phyloP scores from a whole-genome alignment of 2,329 filamentous ascomycete genomes.

The Venturia oleaginea region DNA sequence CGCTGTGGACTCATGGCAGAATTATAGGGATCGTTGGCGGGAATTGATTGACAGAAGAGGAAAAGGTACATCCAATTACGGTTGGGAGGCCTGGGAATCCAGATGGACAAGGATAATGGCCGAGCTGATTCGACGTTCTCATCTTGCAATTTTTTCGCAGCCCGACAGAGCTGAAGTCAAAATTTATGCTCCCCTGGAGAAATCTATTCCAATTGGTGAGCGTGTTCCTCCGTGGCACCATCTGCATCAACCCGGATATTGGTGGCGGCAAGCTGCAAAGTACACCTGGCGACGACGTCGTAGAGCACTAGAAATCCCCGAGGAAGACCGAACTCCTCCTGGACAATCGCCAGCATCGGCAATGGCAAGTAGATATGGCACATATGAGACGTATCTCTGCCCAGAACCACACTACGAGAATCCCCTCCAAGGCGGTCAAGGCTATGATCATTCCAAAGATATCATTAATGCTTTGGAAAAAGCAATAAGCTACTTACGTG shows the following conservation, averaged over 20 bases:
- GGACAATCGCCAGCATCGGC: constrained; percentile 47
- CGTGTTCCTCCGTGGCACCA: constrained; percentile 48
- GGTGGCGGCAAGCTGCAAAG: constrained; percentile 45
- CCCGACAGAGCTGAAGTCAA: constrained; percentile 24
- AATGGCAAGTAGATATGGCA: constrained; percentile 42
- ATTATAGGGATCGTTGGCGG: constrained; percentile 63
- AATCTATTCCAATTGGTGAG: constrained; percentile 39
- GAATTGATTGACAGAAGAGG: constrained; percentile 76
- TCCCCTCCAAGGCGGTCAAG: constrained; percentile 33
- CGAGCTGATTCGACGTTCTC: constrained; percentile 46
- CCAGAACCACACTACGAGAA: constrained; percentile 49
- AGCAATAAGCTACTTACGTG: constrained; percentile 43
- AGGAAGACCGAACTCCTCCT: constrained; percentile 48
- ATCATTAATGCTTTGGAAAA: constrained; percentile 40
- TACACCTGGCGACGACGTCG: constrained; percentile 42
- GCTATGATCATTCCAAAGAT: constrained; percentile 43
- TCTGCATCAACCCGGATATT: constrained; percentile 55
- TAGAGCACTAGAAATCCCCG: constrained; percentile 46
- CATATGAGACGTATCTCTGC: constrained; percentile 53
- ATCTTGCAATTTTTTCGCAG: constrained; percentile 36
- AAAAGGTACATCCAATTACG: constrained; percentile 79
- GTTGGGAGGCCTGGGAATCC: constrained; percentile 90
- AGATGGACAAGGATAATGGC: constrained; percentile 57
- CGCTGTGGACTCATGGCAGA: constrained; percentile 71
- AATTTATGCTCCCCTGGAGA: constrained; percentile 43